These are phyloP conservation scores for Malus hybrid DNA, from an alignment of 331 rosid genomes.

Conservation along the genomic window DNA sequence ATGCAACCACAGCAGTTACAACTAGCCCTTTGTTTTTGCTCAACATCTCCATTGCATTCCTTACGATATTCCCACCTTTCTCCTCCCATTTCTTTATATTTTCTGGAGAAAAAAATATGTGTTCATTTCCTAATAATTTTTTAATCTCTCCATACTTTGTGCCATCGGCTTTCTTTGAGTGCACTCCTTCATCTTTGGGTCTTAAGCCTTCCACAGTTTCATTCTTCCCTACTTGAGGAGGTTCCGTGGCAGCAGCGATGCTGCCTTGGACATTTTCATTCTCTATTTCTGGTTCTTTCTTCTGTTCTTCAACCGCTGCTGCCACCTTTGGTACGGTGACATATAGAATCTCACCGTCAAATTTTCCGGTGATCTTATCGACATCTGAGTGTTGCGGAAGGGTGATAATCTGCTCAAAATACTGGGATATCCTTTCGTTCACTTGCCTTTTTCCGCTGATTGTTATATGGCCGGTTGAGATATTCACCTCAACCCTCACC, in stretches of 20 bases:
- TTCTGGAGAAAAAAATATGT: slow-evolving; percentile 19
- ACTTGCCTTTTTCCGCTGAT: slow-evolving; percentile 43
- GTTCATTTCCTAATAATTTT: not conserved
- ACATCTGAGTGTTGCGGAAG: slow-evolving; percentile 31
- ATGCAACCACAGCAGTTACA: slow-evolving; percentile 46
- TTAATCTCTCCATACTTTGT: not conserved
- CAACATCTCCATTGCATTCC: slow-evolving; percentile 22
- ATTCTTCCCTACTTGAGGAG: not conserved
- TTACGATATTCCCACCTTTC: slow-evolving; percentile 18
- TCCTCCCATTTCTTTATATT: slow-evolving; percentile 29
- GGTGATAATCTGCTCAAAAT: slow-evolving; percentile 31
- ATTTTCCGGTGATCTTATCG: slow-evolving; percentile 38
- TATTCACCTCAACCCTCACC: slow-evolving; percentile 35
- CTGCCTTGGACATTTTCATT: not conserved
- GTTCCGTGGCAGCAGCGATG: not conserved
- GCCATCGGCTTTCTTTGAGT: not conserved
- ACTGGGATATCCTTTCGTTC: slow-evolving; percentile 25
- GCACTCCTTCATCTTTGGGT: not conserved
- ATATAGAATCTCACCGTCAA: slow-evolving; percentile 45
- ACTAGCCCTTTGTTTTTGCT: slow-evolving; percentile 43
- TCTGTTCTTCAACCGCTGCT: slow-evolving; percentile 8
- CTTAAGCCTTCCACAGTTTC: not conserved
- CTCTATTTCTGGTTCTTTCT: slow-evolving; percentile 18
- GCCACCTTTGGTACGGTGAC: slow-evolving; percentile 42
- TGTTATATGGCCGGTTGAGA: slow-evolving; percentile 17